Evolutionary conservation across 73 alveolate genomes (phyloP).

Genomic region (Durusdinium trenchii): DNA sequence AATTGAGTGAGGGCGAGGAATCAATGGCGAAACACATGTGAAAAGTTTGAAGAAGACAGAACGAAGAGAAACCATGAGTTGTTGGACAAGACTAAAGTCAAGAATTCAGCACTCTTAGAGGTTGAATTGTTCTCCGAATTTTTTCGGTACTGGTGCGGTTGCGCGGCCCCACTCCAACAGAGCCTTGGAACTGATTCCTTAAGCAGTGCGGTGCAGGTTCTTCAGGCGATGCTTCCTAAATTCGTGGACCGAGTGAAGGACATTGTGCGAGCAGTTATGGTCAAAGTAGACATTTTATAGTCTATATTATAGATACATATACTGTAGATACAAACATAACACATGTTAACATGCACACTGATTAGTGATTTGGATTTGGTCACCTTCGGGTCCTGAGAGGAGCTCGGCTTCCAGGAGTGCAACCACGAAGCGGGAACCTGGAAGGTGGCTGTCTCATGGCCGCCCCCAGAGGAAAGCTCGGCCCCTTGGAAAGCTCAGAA

Average conservation of each 20-base stretch:
- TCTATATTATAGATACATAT: not conserved
- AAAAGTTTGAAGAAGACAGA: no score
- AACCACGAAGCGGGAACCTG: constrained; percentile 94
- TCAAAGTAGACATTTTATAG: not conserved
- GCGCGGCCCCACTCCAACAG: no score
- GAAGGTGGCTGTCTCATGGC: constrained; percentile 81
- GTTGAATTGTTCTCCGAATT: no score
- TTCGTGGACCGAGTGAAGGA: constrained; percentile 76
- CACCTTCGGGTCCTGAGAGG: constrained; percentile 1
- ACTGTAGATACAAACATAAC: not conserved
- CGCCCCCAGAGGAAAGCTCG: constrained; percentile 51
- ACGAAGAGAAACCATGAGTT: no score
- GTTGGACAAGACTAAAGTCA: no score
- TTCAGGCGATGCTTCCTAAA: constrained; percentile 83
- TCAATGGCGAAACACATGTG: no score
- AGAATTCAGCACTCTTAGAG: no score
- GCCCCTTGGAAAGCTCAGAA: no score
- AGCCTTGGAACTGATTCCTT: no score
- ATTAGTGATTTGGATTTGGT: not conserved
- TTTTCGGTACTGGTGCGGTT: no score
- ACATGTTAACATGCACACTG: not conserved
- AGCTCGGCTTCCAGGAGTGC: constrained; percentile 75
- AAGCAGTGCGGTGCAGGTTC: not conserved
- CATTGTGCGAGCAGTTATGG: no score
- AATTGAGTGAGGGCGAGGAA: no score